Evolutionary conservation across 179 eudicot genomes (phyloP), one percentile per base, ranked within the genome.

Genomic region (Actinidia polygama): DNA sequence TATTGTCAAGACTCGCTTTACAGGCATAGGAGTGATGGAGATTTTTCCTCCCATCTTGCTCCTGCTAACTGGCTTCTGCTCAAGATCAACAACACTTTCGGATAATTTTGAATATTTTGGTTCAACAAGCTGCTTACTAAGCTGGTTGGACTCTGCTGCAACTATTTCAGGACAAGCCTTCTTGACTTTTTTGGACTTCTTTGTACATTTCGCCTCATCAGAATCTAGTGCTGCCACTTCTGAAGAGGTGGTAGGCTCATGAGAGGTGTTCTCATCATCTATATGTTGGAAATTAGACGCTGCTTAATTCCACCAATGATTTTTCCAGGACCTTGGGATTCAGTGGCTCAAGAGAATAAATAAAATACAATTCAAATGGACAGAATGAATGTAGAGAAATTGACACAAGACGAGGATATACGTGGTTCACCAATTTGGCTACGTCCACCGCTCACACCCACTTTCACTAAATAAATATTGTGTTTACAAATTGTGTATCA

Each of bases 41-140:
- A 97, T 84, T 85, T 91, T 95, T 69, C 93, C 92, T 73, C 95
- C 94, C 84, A 79, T 80, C 88, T 86, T 95, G 83, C 89, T 90
- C 94, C 89, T 91, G 87, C 84, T 90, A 79, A 85, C 73, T 49
- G 89, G 83, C 93, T 88, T 97, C 68, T 82, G 87, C 78, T 94
- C 98, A 72, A 85, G 77, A 85, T 92, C 97, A 79, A 82, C 62
- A 63, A 80, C 85, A 63, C 84, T 90, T 58, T 88, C 98, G 84
- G 51, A 75, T 47, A 85, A 73, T 84, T 82, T 91, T 74, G 83
- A 75, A 79, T 89, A 89, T 88, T 87, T 95, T 67, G 82, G 84
- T 80, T 90, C 96, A 63, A 86, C 91, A 83, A 90, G 89, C 69
- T 84, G 87, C 87, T 87, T 86, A 61, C 87, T 81, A 26, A 47